Percentiles rank a stretch among this genome's conserved stretches.
Evolutionary conservation across 306 rosid genomes (phyloP).

Genomic region (Sindora glabra): DNA sequence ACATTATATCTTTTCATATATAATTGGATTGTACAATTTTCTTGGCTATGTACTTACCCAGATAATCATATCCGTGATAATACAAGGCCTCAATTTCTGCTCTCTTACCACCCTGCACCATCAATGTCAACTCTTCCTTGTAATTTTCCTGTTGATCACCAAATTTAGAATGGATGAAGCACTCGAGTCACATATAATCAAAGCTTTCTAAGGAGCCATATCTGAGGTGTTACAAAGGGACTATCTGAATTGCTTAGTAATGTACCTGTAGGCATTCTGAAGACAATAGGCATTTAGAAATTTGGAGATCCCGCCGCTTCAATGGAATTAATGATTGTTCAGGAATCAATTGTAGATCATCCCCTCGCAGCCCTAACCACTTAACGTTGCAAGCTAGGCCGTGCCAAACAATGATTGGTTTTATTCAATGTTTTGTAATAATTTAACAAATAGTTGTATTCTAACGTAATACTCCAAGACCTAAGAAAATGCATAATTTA

Average conservation of each 20-base stretch:
- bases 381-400: constrained; percentile 78
- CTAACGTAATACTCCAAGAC: no score
- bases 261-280: constrained; percentile 62
- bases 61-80: constrained; percentile 59
- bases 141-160: constrained; percentile 56
- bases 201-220: not conserved
- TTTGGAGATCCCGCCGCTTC: constrained; percentile 66
- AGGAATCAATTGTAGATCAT: constrained; percentile 52
- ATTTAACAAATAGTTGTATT: no score
- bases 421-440: no score
- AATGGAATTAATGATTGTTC: constrained; percentile 57
- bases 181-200: not conserved
- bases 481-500: not conserved
- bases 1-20: no score
- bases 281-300: constrained; percentile 75
- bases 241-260: not conserved
- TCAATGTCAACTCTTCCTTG: constrained; percentile 56
- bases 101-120: constrained; percentile 58
- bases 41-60: constrained; percentile 72
- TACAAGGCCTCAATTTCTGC: constrained; percentile 90
- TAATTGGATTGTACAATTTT: constrained; percentile 78
- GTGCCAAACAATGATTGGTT: not conserved
- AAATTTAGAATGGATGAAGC: not conserved
- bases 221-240: not conserved
- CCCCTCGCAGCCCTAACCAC: constrained; percentile 76